These are phyloP conservation scores for Chaetomiaceae sp. DNA, from an alignment of 2,329 filamentous ascomycete genomes.

Conservation along the genomic window DNA sequence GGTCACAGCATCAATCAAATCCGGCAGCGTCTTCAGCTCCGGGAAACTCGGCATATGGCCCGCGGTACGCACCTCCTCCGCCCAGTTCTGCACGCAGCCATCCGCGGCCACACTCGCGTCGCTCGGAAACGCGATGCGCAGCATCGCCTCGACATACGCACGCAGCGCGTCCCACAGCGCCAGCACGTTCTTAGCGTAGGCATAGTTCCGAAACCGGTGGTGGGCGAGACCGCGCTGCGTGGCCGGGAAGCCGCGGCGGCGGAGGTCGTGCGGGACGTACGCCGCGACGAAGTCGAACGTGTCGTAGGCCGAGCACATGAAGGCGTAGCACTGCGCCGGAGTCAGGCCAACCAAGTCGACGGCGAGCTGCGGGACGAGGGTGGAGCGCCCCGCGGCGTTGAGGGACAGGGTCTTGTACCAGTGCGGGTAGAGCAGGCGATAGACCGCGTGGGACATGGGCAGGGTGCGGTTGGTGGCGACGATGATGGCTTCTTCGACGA, in stretches of 20 bases:
- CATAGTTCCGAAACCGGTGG: slow-evolving; percentile 41
- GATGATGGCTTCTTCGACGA: slow-evolving; percentile 44
- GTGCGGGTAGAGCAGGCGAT: slow-evolving; percentile 38
- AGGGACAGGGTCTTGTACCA: slow-evolving; percentile 46
- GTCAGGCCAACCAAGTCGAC: slow-evolving; percentile 37
- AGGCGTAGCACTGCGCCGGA: slow-evolving; percentile 31
- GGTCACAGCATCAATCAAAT: slow-evolving; percentile 40
- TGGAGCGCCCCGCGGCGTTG: slow-evolving; percentile 40
- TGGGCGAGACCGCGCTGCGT: slow-evolving; percentile 28
- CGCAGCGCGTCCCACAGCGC: slow-evolving; percentile 39
- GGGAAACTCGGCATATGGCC: slow-evolving; percentile 39
- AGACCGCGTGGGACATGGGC: slow-evolving; percentile 37
- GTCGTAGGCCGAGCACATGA: slow-evolving; percentile 36
- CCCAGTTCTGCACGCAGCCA: slow-evolving; percentile 35
- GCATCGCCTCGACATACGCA: slow-evolving; percentile 36
- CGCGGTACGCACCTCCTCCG: slow-evolving; percentile 33
- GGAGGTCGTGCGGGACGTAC: slow-evolving; percentile 42
- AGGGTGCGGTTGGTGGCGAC: slow-evolving; percentile 39
- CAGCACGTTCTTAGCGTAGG: slow-evolving; percentile 41
- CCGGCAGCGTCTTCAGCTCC: slow-evolving; percentile 34
- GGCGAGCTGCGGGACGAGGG: slow-evolving; percentile 40
- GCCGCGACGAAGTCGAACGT: slow-evolving; percentile 39
- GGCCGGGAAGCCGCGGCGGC: slow-evolving; percentile 37
- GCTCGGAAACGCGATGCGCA: slow-evolving; percentile 30
- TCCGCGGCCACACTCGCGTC: slow-evolving; percentile 29